Evolutionary conservation across 108 stramenopile genomes (phyloP), one percentile per base, ranked within the genome.

Genomic region (Nitzschia sp.): DNA sequence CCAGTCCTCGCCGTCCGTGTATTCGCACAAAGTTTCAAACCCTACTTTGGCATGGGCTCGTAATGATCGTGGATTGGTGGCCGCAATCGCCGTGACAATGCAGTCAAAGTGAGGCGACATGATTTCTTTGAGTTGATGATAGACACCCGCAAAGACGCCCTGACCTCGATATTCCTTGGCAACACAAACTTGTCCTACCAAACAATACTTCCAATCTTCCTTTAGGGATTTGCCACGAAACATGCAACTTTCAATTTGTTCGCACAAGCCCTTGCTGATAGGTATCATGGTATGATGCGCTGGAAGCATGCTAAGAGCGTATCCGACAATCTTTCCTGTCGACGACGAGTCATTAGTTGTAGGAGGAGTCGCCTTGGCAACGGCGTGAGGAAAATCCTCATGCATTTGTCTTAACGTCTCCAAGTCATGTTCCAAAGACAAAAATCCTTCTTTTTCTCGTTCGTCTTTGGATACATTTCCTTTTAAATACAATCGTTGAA

Each of bases 1-100:
- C 58, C 58, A 59, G 28, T 59, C 58, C n/a, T 30, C 30, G 27
- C 26, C 58, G 9, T 13, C 8, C 8, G 58, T 18, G 15, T 8
- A 59, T 29, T 59, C 30, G 26, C 26, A 33, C 5, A 67, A 5
- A 23, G 24, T 26, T 21, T 33, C 3, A 32, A 57, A 67, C 18
- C 66, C 66, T n/a, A n/a, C n/a, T n/a, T n/a, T n/a, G n/a, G n/a
- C 53, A 35, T 57, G 66, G 4, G 54, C 66, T 27, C 66, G 17
- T 25, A 57, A 27, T 11, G 53, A 54, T 67, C 53, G 17, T 4
- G 61, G 4, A 23, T 63, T 63, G 8, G 38, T 34, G 3, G 38
- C 15, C 17, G 35, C 8, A 45, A 63, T 29, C 6, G 38, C 18
- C n/a, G 61, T 63, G 17, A 63, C 61, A 17, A 63, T 29, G 24